Conservation (phyloP, 1,139 yeast species). For the Zygosaccharomyces sapae region DNA sequence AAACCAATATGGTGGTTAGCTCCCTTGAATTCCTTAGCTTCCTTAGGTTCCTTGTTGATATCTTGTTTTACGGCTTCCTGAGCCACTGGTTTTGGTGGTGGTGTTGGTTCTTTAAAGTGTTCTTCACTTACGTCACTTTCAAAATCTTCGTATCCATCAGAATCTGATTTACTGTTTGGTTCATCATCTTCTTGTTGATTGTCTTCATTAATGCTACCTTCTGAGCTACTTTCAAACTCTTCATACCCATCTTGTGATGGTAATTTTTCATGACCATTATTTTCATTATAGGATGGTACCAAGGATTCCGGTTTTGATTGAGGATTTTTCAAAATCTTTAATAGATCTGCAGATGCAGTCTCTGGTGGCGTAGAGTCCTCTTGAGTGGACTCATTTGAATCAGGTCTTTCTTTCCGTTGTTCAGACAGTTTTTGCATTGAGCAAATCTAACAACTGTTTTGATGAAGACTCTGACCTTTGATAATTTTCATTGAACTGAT, state of each 20-base stretch:
- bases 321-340: constrained; percentile 16
- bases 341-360: constrained; percentile 14
- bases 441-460: constrained; percentile 37
- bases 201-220: constrained; percentile 10
- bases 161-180: not conserved
- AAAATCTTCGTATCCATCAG: constrained; percentile 21
- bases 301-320: not conserved
- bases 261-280: constrained; percentile 10
- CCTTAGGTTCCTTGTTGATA: constrained; percentile 23
- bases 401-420: constrained; percentile 8
- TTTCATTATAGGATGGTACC: not conserved
- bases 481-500: constrained; percentile 8
- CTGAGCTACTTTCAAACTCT: constrained; percentile 28
- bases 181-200: constrained; percentile 7
- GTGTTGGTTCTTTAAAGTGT: constrained; percentile 20
- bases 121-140: constrained; percentile 17
- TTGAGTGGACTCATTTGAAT: constrained; percentile 11
- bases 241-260: constrained; percentile 21
- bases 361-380: not conserved
- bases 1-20: constrained; percentile 2
- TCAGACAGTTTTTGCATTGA: constrained; percentile 26
- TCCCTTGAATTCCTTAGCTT: constrained; percentile 30
- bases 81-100: constrained; percentile 23
- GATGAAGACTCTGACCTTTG: constrained; percentile 11
- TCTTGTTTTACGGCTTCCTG: constrained; percentile 16